phyloP scores from a whole-genome alignment of 2,329 filamentous ascomycete genomes.

The Aspergillus tamarii region DNA sequence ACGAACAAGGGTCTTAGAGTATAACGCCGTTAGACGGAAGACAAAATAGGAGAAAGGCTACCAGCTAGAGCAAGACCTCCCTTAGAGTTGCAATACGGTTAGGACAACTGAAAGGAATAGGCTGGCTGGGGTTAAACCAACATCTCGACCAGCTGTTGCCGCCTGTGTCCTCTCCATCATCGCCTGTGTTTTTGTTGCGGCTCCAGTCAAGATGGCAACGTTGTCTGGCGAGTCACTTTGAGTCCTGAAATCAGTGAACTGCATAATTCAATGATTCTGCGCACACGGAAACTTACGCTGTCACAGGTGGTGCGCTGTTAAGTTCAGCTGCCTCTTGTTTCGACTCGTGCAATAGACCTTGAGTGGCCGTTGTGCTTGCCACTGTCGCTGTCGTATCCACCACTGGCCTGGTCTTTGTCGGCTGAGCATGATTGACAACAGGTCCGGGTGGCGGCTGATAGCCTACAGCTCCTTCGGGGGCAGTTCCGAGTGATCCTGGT shows the following conservation, averaged over 20 bases:
- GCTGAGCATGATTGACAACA: slow-evolving; percentile 7
- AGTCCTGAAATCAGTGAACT: neutral
- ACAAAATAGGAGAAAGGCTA: neutral
- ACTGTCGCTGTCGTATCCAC: neutral
- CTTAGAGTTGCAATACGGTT: slow-evolving; percentile 7
- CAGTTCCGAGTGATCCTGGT: slow-evolving; percentile 23
- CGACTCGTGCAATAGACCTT: neutral
- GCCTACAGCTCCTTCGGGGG: slow-evolving; percentile 25
- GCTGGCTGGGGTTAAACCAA: neutral
- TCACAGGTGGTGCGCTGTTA: neutral
- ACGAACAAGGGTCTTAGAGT: neutral
- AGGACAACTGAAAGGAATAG: slow-evolving; percentile 3
- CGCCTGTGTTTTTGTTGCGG: slow-evolving; percentile 8
- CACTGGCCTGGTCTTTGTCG: neutral
- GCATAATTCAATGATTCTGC: neutral
- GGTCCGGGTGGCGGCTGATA: slow-evolving; percentile 24
- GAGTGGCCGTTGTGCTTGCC: neutral
- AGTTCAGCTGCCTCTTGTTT: neutral
- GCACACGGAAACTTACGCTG: neutral
- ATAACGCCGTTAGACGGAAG: neutral
- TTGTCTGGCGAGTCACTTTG: slow-evolving; percentile 5
- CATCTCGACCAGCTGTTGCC: slow-evolving; percentile 8
- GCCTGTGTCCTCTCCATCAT: slow-evolving; percentile 12
- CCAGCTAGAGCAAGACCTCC: neutral
- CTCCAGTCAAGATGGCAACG: slow-evolving; percentile 12